Evolutionary conservation across 1,139 yeast species (phyloP).

Genomic region (Trichomonascaceae sp.): DNA sequence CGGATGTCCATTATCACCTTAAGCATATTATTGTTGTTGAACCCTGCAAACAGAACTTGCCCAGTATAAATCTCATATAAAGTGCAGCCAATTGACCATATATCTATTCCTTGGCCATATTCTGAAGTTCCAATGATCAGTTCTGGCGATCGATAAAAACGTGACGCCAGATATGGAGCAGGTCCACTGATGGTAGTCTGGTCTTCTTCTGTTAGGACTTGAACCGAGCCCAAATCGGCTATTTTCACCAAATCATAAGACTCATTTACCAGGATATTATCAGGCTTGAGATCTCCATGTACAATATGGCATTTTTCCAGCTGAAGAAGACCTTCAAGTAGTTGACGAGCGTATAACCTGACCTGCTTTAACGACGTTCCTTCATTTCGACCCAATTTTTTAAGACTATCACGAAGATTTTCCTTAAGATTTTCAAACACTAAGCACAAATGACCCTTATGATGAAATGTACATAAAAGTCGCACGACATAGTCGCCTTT

Average conservation of each 20-base stretch:
- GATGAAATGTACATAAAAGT: constrained; percentile 72
- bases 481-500: constrained; percentile 66
- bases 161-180: constrained; percentile 80
- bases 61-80: constrained; percentile 83
- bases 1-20: constrained; percentile 30
- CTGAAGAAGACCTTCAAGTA: constrained; percentile 70
- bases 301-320: constrained; percentile 71
- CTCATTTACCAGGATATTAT: constrained; percentile 70
- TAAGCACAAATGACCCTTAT: constrained; percentile 78
- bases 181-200: constrained; percentile 57
- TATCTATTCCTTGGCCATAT: constrained; percentile 77
- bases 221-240: constrained; percentile 85
- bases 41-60: constrained; percentile 76
- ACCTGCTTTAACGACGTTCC: constrained; percentile 58
- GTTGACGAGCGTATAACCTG: constrained; percentile 75
- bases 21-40: constrained; percentile 35
- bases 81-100: constrained; percentile 92
- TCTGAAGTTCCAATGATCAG: constrained; percentile 78
- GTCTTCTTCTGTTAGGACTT: constrained; percentile 46
- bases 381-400: constrained; percentile 68
- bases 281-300: constrained; percentile 88
- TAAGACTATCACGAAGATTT: constrained; percentile 76
- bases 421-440: constrained; percentile 75
- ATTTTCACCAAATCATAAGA: constrained; percentile 80
- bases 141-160: constrained; percentile 92